Evolutionary conservation across 768 basidiomycete species (phyloP).

Genomic region (Hypsizygus marmoreus): DNA sequence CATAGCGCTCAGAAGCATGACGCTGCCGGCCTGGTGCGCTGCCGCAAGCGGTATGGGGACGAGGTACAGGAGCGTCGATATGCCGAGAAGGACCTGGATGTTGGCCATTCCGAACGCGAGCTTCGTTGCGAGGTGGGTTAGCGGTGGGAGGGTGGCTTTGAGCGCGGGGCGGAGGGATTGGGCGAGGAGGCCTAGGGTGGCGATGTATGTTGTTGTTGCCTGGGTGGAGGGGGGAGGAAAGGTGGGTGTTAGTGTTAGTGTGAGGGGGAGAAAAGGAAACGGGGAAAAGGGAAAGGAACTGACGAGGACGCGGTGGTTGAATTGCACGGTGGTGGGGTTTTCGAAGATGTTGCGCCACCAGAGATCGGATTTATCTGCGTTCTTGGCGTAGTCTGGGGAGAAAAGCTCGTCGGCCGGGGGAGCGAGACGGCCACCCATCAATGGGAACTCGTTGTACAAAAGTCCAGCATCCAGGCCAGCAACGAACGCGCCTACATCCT

Average conservation of each 20-base stretch:
- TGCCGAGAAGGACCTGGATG: slow-evolving; percentile 69
- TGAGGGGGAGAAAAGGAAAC: not conserved
- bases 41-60: slow-evolving; percentile 94
- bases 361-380: slow-evolving; percentile 66
- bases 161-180: slow-evolving; percentile 58
- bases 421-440: slow-evolving; percentile 87
- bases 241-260: too few relatives aligned
- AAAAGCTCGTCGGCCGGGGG: slow-evolving; percentile 87
- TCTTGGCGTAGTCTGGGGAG: slow-evolving; percentile 72
- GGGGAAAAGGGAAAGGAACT: slow-evolving; percentile 30
- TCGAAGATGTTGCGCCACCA: slow-evolving; percentile 98
- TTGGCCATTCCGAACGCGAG: slow-evolving; percentile 81
- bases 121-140: slow-evolving; percentile 51
- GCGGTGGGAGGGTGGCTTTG: slow-evolving; percentile 65
- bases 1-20: slow-evolving; percentile 82
- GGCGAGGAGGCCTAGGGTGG: slow-evolving; percentile 63
- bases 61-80: slow-evolving; percentile 83
- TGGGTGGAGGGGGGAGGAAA: slow-evolving; percentile 35
- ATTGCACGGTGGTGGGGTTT: slow-evolving; percentile 97
- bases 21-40: slow-evolving; percentile 93
- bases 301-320: slow-evolving; percentile 91
- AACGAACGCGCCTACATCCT: slow-evolving; percentile 84
- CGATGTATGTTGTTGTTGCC: slow-evolving; percentile 84
- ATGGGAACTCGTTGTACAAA: slow-evolving; percentile 97
- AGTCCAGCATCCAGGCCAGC: slow-evolving; percentile 97